Conservation (phyloP, 768 basidiomycete genomes). For the Daedaleopsis sinensis region DNA sequence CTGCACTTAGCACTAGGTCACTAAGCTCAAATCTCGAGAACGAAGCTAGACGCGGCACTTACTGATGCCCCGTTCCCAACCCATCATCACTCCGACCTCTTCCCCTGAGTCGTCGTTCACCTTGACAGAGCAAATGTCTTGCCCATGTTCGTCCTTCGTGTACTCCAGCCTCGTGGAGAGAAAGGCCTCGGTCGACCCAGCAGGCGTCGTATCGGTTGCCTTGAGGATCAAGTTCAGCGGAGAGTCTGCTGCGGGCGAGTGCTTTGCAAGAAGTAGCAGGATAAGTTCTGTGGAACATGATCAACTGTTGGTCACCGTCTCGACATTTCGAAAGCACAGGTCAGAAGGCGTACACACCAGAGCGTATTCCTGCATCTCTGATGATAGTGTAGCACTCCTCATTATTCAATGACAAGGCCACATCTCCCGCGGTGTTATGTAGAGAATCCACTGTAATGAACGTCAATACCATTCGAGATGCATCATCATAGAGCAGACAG, state of each 20-base stretch:
- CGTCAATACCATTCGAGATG: no score
- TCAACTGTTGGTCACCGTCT: background rate
- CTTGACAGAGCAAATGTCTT: constrained; percentile 78
- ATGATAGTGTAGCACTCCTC: constrained; percentile 72
- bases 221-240: constrained; percentile 45
- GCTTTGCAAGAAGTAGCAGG: constrained; percentile 61
- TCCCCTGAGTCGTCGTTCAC: constrained; percentile 62
- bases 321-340: no score
- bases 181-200: constrained; percentile 68
- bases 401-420: constrained; percentile 87
- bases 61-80: constrained; percentile 91
- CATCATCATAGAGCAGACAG: no score
- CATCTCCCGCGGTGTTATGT: constrained; percentile 85
- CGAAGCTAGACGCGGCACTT: constrained; percentile 22
- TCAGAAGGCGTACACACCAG: constrained; percentile 50
- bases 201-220: constrained; percentile 55
- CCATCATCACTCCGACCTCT: constrained; percentile 99
- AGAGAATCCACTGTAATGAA: constrained; percentile 65
- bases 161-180: constrained; percentile 72
- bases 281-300: constrained; percentile 60
- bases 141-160: constrained; percentile 68
- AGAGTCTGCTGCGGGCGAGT: constrained; percentile 26
- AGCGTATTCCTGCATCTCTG: constrained; percentile 90
- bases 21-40: constrained; percentile 18
- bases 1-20: constrained; percentile 55